These are phyloP conservation scores for Hypoxylon sp. DNA, from an alignment of 2,329 filamentous ascomycete species.

Conservation along the genomic window DNA sequence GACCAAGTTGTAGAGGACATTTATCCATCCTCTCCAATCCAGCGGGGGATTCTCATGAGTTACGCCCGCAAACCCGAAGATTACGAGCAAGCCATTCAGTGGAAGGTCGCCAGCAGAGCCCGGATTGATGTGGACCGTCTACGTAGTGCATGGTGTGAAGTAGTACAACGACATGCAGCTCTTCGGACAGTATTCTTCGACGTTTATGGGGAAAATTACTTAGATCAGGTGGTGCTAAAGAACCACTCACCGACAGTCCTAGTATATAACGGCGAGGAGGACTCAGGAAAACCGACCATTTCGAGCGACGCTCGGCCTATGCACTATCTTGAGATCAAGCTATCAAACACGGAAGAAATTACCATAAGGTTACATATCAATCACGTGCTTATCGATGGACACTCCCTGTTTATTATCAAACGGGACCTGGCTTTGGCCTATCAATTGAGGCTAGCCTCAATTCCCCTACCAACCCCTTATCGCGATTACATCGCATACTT, in stretches of 20 bases:
- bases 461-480: background rate
- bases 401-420: background rate
- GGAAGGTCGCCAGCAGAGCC: background rate
- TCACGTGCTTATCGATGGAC: background rate
- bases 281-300: background rate
- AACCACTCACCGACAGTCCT: background rate
- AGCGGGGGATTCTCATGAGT: conserved; percentile 40
- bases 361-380: background rate
- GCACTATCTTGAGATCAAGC: background rate
- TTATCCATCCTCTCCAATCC: conserved; percentile 40
- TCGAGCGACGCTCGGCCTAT: background rate
- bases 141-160: conserved; percentile 3
- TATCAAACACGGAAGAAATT: background rate
- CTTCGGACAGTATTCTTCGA: conserved; percentile 1
- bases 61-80: conserved; percentile 6
- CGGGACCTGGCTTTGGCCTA: background rate
- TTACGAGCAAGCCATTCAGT: conserved; percentile 25
- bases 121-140: background rate
- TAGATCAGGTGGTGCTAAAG: conserved; percentile 2
- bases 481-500: background rate
- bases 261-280: background rate
- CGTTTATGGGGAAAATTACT: background rate
- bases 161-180: conserved; percentile 8
- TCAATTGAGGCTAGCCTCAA: background rate
- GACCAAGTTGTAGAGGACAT: conserved; percentile 11